These are phyloP conservation scores for Geranium rotundifolium DNA, from an alignment of 345 rosid genomes.

Conservation along the genomic window DNA sequence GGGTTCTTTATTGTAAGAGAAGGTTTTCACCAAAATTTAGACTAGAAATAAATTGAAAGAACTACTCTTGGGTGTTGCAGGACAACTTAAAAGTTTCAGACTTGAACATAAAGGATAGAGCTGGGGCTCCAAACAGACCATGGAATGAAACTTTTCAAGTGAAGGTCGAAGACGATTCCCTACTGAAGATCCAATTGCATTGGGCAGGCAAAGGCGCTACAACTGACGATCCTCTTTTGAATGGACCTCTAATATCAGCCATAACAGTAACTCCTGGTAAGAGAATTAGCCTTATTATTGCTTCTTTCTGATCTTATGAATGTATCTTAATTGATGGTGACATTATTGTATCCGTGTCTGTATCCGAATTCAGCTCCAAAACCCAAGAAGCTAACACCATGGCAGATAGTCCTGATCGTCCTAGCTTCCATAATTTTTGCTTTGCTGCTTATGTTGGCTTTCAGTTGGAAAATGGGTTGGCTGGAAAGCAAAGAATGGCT, in stretches of 20 bases:
- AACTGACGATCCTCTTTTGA: not conserved
- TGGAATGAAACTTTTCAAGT: not conserved
- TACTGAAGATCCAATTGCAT: not conserved
- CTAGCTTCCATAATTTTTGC: not conserved
- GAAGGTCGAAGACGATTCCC: not conserved
- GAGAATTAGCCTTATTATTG: not conserved
- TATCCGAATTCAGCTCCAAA: not conserved
- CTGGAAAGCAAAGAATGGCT: not conserved
- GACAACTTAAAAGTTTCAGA: not conserved
- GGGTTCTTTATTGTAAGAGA: too few species aligned
- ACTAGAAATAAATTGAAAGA: too few species aligned
- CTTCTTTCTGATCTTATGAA: too few species aligned
- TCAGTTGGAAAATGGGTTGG: not conserved
- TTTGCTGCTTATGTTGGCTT: not conserved
- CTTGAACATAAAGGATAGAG: not conserved
- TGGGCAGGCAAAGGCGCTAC: not conserved
- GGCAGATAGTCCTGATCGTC: not conserved
- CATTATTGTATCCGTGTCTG: too few species aligned
- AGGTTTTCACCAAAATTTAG: too few species aligned
- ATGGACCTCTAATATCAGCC: not conserved
- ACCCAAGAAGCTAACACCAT: not conserved
- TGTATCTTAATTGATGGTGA: too few species aligned
- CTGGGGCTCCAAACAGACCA: not conserved
- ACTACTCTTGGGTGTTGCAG: not conserved
- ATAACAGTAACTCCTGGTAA: not conserved